Percentiles rank a stretch among this genome's conserved stretches.
These are phyloP conservation scores for Alnus glutinosa DNA, from an alignment of 306 rosid genomes.

Conservation along the genomic window DNA sequence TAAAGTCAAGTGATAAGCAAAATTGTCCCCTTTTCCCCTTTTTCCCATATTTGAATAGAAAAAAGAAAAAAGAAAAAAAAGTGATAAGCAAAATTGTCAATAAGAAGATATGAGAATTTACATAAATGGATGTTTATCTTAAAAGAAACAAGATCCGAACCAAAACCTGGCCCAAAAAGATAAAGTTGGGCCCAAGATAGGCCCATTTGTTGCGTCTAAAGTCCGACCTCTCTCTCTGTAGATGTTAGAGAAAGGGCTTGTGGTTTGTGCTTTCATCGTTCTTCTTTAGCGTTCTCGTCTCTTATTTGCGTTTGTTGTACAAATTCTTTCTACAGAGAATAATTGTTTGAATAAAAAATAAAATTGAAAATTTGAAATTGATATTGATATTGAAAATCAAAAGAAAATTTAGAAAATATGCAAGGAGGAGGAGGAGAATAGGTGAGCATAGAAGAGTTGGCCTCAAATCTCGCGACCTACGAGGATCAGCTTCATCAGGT, in stretches of 20 bases:
- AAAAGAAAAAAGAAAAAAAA: no score
- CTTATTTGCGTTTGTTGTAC: background rate
- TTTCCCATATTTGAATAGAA: no score
- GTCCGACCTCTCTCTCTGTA: background rate
- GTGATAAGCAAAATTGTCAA: no score
- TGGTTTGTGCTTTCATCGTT: background rate
- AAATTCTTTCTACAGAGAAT: background rate
- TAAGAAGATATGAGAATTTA: no score
- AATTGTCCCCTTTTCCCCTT: no score
- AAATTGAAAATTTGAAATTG: no score
- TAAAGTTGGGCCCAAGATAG: background rate
- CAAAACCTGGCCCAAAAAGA: no score
- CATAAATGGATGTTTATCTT: no score
- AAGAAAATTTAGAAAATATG: constrained; percentile 22
- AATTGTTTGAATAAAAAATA: background rate
- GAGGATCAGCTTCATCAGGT: constrained; percentile 86
- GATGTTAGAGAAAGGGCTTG: background rate
- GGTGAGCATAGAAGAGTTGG: constrained; percentile 70
- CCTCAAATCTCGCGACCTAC: constrained; percentile 81
- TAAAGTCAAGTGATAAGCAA: no score
- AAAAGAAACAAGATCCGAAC: no score
- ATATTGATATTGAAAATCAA: background rate
- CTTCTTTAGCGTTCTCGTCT: background rate
- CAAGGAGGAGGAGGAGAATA: constrained; percentile 78
- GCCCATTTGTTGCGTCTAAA: background rate